Conservation (phyloP, 148 eudicot species). For the Beta vulgaris region DNA sequence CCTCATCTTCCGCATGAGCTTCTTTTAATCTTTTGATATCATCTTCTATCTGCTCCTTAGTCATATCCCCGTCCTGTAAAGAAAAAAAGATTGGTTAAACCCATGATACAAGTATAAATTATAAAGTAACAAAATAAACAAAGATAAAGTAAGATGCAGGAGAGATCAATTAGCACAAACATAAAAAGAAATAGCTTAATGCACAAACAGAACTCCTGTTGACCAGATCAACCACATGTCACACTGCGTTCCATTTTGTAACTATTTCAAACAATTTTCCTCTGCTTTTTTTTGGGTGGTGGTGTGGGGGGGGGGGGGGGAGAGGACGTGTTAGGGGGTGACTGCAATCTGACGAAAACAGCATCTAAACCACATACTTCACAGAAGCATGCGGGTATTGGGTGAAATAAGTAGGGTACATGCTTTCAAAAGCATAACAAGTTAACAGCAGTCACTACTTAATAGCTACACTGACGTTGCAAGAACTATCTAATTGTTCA, state of each 20-base stretch:
- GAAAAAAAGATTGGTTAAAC: slow-evolving; percentile 2
- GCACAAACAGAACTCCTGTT: not conserved
- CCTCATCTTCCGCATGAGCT: slow-evolving; percentile 95
- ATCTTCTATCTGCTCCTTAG: slow-evolving; percentile 94
- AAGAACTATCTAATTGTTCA: not conserved
- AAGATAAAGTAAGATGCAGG: not conserved
- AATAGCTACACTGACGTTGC: too few species aligned
- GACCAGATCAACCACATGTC: not conserved
- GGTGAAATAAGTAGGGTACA: not conserved
- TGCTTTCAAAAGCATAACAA: not conserved
- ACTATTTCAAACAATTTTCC: not conserved
- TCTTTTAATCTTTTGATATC: slow-evolving; percentile 83
- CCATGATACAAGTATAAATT: not conserved
- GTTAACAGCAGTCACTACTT: too few species aligned
- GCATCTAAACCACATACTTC: not conserved
- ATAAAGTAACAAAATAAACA: not conserved
- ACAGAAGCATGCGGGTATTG: not conserved
- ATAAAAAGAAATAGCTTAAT: not conserved
- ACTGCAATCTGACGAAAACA: not conserved
- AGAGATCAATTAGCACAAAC: not conserved
- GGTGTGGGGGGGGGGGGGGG: too few species aligned
- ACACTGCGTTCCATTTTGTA: not conserved
- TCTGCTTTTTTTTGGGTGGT: not conserved
- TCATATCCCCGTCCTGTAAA: slow-evolving; percentile 78
- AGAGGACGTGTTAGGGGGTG: too few species aligned